A percentile compares a stretch with the other conserved stretches of the same genome.
Conservation (phyloP, 139 green algal species). For the Chlorella vulgaris region DNA sequence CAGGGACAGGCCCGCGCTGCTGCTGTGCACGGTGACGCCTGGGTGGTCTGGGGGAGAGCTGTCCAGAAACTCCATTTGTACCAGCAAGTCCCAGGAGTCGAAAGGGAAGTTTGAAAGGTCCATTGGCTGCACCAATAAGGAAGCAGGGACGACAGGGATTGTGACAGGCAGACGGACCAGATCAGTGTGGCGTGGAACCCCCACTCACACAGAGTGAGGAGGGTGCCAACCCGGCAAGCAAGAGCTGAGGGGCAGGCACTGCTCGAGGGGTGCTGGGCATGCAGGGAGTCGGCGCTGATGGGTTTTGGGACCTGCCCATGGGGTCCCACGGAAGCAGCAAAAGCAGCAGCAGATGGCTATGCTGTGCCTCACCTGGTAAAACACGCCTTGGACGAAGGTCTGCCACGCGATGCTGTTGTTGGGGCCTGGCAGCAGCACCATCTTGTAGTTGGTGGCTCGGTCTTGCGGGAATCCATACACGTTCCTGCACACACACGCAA, state of each 20-base stretch:
- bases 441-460: slow-evolving; percentile 6
- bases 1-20: slow-evolving; percentile 6
- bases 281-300: too few species aligned
- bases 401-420: slow-evolving; percentile 8
- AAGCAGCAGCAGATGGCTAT: too few species aligned
- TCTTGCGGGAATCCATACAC: background rate
- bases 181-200: too few species aligned
- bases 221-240: too few species aligned
- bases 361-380: slow-evolving; percentile 2
- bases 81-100: background rate
- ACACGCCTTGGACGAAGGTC: background rate
- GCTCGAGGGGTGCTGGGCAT: too few species aligned
- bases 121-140: background rate
- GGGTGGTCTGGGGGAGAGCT: background rate
- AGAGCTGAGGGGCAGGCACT: too few species aligned
- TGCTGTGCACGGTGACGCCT: slow-evolving; percentile 2
- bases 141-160: background rate
- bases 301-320: too few species aligned
- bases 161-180: background rate
- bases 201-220: too few species aligned
- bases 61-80: slow-evolving; percentile 19
- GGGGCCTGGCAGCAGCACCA: background rate
- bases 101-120: background rate
- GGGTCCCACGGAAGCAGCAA: too few species aligned
- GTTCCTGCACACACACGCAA: background rate